phyloP scores from a whole-genome alignment of 176 grass and related monocot species.

The Carex pumila region DNA sequence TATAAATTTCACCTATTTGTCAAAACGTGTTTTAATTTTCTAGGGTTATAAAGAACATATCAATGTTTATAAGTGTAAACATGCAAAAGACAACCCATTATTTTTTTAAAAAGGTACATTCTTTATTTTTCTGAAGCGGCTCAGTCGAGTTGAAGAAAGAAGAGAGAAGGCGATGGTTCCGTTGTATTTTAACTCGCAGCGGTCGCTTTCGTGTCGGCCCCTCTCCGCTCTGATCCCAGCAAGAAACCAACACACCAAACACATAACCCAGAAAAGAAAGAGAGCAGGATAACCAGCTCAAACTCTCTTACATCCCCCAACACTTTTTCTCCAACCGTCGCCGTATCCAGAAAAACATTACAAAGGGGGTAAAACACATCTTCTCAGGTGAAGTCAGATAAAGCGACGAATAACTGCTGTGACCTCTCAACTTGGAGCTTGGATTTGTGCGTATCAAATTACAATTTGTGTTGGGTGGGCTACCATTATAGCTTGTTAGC shows the following conservation, averaged over 20 bases:
- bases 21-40: not conserved
- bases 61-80: not conserved
- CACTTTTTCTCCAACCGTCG: conserved; percentile 6
- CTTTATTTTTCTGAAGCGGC: not conserved
- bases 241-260: conserved; percentile 14
- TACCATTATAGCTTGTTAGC: not conserved
- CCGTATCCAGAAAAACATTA: not conserved
- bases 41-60: not conserved
- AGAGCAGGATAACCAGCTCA: not conserved
- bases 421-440: conserved; percentile 3
- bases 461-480: not conserved
- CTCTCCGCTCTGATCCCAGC: conserved; percentile 18
- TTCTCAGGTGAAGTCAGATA: conserved; percentile 2
- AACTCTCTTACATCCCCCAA: conserved; percentile 3
- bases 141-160: conserved; percentile 12
- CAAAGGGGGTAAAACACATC: not conserved
- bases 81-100: not conserved
- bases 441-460: conserved; percentile 5
- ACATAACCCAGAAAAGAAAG: not conserved
- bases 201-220: conserved; percentile 29
- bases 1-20: not conserved
- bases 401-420: not conserved
- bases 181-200: conserved; percentile 30
- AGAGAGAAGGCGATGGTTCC: conserved; percentile 1
- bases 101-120: not conserved